Evolutionary conservation across 2,329 filamentous ascomycete genomes (phyloP), one percentile per base, ranked within the genome.

Genomic region (Cephalotrichum gorgonifer): DNA sequence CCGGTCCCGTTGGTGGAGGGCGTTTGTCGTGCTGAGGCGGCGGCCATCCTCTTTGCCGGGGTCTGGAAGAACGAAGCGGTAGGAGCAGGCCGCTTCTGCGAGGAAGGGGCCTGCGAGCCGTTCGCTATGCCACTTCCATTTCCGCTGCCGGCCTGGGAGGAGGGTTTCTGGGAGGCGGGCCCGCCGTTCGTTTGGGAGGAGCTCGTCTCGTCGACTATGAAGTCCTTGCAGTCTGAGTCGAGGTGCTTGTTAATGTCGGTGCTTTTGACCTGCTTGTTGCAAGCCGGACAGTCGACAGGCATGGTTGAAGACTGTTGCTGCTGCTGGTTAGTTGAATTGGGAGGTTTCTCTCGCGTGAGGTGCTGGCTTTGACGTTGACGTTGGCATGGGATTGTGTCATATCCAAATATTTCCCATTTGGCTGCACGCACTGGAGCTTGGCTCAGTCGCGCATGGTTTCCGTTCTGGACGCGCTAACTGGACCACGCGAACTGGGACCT

Each of bases 181-280:
- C 17, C 20, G 35, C 17, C 25, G 35, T 38, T 61, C 56, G 58
- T 65, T 43, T 54, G 60, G 26, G 61, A 53, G 38, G 49, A 49
- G 45, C 48, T 38, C 44, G 62, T 57, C 56, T 70, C 60, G 51
- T 82, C 78, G 61, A 85, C 69, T 54, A 93, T 64, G 61, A 83
- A 83, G 31, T 71, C 74, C 52, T 77, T 66, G 69, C 91, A 97
- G 54, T 78, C 78, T 27, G 88, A 91, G 68, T 97, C 93, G 61
- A 97, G 81, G 65, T 97, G 91, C 56, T 76, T 75, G 68, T 97
- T 97, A 72, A 97, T 97, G 56, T 85, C 78, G 60, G 71, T 70
- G 55, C 83, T 69, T 55, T 79, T 83, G 58, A 93, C 87, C 50
- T 75, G 71, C 58, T 85, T 84, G 60, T 78, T 74, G 71, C 89